Percentiles rank a stretch among this genome's conserved stretches.
Evolutionary conservation across 352 stramenopile genomes (phyloP).

Genomic region (Phytophthora pluvialis): DNA sequence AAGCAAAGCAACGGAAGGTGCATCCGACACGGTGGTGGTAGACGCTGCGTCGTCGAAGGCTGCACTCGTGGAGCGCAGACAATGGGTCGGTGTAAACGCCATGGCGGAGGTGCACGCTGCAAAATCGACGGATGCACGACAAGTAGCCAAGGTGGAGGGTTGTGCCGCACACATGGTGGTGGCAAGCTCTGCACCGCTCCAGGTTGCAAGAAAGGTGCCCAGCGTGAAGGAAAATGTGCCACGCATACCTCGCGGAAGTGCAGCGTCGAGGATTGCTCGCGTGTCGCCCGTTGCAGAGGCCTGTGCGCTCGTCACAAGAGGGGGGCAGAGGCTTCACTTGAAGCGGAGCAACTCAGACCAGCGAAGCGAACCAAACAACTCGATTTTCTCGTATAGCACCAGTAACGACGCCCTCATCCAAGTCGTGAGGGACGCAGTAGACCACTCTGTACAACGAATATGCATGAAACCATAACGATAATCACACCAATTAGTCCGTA

Average conservation of each 20-base stretch:
- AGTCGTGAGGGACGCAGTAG: not conserved
- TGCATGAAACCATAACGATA: constrained; percentile 8
- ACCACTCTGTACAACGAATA: constrained; percentile 4
- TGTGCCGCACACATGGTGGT: constrained; percentile 83
- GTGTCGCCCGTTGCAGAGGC: constrained; percentile 68
- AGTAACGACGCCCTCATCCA: constrained; percentile 2
- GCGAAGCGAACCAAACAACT: constrained; percentile 6
- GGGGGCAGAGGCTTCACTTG: constrained; percentile 11
- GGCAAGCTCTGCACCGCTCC: constrained; percentile 83
- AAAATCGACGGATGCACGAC: constrained; percentile 57
- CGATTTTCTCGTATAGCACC: constrained; percentile 3
- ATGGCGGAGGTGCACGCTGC: constrained; percentile 79
- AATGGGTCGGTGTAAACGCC: constrained; percentile 79
- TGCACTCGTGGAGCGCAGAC: constrained; percentile 77
- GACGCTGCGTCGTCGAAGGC: constrained; percentile 61
- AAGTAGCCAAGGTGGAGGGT: constrained; percentile 77
- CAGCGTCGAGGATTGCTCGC: constrained; percentile 63
- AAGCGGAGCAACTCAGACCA: not conserved
- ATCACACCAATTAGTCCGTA: constrained; percentile 4
- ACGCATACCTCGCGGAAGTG: constrained; percentile 78
- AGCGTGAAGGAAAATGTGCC: constrained; percentile 85
- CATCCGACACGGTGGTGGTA: constrained; percentile 86
- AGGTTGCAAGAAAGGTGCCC: constrained; percentile 87
- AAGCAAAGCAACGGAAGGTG: constrained; percentile 76
- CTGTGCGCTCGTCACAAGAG: constrained; percentile 31